Evolutionary conservation across 2,329 filamentous ascomycete genomes (phyloP), one percentile per base, ranked within the genome.

Genomic region (Madurella fahalii): DNA sequence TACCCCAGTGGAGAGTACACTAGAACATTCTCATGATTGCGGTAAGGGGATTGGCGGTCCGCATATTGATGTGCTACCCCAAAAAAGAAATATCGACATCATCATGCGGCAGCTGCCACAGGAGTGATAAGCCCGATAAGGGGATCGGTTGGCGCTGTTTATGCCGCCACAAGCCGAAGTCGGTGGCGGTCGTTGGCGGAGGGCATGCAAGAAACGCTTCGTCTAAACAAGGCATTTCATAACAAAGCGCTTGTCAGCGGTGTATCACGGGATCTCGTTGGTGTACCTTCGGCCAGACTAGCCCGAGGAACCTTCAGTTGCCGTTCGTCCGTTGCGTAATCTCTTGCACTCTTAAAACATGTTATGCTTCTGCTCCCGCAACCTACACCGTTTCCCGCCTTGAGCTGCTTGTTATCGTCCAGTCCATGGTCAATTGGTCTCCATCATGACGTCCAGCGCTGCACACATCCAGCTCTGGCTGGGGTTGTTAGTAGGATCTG

Each of bases 401-500:
- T 45, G 16, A 30, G 34, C 25, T 48, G 31, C 37, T 50, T 32
- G 37, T 43, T 15, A 18, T 53, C 25, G 18, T 42, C 40, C 31
- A 7, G 37, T 32, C 30, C 13, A 15, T 34, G 11, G 11, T 12
- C 30, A 45, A 7, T 30, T 40, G 12, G 9, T 45, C 2, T 52
- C 18, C n/a, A 58, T 31, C 16, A 66, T 67, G 64, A 49, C 53
- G 2, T 57, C 67, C 50, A 48, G 48, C 39, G 44, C 67, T 32
- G 62, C 64, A 56, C 74, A 76, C 50, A 49, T 77, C 44, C 67
- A 68, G 60, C 59, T 71, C 47, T 77, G 74, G 69, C 63, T 76
- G 46, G 72, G 68, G 44, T 40, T 74, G 20, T 47, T 74, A 37
- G 65, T 68, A 16, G 67, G 67, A 17, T 69, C 65, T 41, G 69